Conservation (phyloP, 495 filamentous ascomycete species). For the Staphylotrichum tortipilum region DNA sequence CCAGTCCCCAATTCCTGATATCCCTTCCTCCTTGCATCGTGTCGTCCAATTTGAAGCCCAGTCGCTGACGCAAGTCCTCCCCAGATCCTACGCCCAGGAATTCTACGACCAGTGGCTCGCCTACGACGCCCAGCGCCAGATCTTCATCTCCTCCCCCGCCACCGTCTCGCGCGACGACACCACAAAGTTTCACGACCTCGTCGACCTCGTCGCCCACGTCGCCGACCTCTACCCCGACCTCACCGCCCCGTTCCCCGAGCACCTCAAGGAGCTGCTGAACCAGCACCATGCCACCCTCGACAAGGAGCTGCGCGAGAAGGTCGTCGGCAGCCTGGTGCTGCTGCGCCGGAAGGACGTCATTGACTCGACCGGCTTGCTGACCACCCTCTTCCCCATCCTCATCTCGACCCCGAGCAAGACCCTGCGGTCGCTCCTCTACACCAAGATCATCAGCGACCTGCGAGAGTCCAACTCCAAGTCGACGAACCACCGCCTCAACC, state of each 20-base stretch:
- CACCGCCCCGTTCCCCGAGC: conserved; percentile 66
- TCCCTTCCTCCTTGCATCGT: too few relatives aligned
- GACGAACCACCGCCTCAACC: conserved; percentile 85
- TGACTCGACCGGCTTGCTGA: conserved; percentile 70
- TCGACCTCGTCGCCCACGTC: conserved; percentile 81
- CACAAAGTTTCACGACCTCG: conserved; percentile 68
- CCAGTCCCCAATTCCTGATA: not conserved
- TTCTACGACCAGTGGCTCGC: conserved; percentile 83
- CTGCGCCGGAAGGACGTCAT: conserved; percentile 85
- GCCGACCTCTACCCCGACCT: conserved; percentile 85
- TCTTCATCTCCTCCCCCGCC: conserved; percentile 75
- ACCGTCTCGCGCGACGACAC: conserved; percentile 66
- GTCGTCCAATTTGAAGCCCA: too few relatives aligned
- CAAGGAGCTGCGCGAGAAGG: conserved; percentile 79
- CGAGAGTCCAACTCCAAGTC: conserved; percentile 74
- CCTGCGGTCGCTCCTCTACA: conserved; percentile 71
- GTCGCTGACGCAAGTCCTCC: not conserved
- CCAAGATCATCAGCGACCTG: conserved; percentile 86
- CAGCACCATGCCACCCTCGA: conserved; percentile 74
- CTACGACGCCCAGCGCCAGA: conserved; percentile 83
- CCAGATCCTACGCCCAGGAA: conserved; percentile 73
- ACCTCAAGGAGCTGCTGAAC: conserved; percentile 70
- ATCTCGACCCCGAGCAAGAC: conserved; percentile 70
- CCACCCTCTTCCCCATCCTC: conserved; percentile 87
- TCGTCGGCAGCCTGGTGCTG: conserved; percentile 83